These are phyloP conservation scores for Kurtzmaniella cleridarum DNA, from an alignment of 805 yeast genomes.

Conservation along the genomic window DNA sequence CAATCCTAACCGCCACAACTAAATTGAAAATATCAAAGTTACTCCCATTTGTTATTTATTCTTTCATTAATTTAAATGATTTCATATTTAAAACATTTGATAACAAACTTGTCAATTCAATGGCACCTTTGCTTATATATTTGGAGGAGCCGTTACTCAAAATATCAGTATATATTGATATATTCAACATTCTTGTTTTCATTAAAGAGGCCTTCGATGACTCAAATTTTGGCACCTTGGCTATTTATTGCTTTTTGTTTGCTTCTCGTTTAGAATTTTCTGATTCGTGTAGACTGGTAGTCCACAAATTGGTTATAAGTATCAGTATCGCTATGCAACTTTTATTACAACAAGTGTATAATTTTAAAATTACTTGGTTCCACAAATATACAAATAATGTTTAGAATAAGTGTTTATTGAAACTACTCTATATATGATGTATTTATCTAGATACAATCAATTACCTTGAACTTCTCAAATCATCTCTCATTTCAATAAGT, in stretches of 20 bases:
- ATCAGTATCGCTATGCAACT: too few relatives aligned
- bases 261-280: slow-evolving; percentile 1
- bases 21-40: slow-evolving; percentile 15
- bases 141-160: slow-evolving; percentile 13
- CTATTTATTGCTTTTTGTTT: background rate
- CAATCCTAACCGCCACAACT: slow-evolving; percentile 17
- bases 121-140: slow-evolving; percentile 11
- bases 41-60: slow-evolving; percentile 21
- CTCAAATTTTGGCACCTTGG: background rate
- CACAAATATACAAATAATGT: too few relatives aligned
- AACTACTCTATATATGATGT: too few relatives aligned
- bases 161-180: slow-evolving; percentile 12
- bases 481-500: slow-evolving; percentile 48
- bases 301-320: background rate
- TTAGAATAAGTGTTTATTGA: background rate
- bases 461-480: slow-evolving; percentile 14
- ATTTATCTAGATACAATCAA: background rate
- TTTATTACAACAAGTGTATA: too few relatives aligned
- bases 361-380: too few relatives aligned
- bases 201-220: slow-evolving; percentile 6
- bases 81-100: slow-evolving; percentile 13
- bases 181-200: slow-evolving; percentile 7
- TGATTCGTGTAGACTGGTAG: background rate
- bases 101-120: slow-evolving; percentile 9
- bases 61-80: slow-evolving; percentile 20